Base-by-base conservation (phyloP, 2,329 filamentous ascomycete species). In the Sporothrix sp. region DNA sequence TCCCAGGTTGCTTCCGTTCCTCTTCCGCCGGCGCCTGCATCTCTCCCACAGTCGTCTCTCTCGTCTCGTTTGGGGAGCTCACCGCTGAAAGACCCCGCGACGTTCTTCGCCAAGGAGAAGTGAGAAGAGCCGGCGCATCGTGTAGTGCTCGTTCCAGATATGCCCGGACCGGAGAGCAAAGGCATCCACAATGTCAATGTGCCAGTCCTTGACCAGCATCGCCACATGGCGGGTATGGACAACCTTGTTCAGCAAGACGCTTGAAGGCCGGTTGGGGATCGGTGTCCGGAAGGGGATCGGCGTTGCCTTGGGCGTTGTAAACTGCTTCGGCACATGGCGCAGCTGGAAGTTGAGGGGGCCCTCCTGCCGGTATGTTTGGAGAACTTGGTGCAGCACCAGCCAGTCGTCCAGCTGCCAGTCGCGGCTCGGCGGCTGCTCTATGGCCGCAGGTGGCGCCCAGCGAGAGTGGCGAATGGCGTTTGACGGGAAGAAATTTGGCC, bases 121-220 rank as follows among this genome's bases (percentile, higher is more conserved):
- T 36, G 70, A 69, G 60, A 79, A 79, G 20, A 81, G 60, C 39
- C 77, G 62, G 64, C 74, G 78, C 9, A 70, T 71, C 7, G 81
- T 61, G 10, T 62, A 63, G 7, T 58, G 64, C 56, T 73, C 75
- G 20, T 72, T 69, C 75, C 76, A 80, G 11, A 53, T 27, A 9
- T 65, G 68, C 10, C 70, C 70, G 3, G 76, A 67, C 52, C 72
- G 66, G 11, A 59, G 59, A 51, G 63, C 64, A 58, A 80, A 81
- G 3, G 71, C 76, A 52, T 78, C 72, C 21, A 80, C 69, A 49
- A 79, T 69, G 52, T 81, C 76, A 16, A 80, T 62, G 53, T 81
- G 78, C 76, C 76, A 80, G 51, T 66, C 60, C 61, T 78, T 70
- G 16, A 81, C 64, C 20, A 65, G 54, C 64, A 81, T 65, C 4